Percentiles rank a stretch among this genome's conserved stretches.
Conservation (phyloP, 495 filamentous ascomycete genomes). For the Hypoxylon lienhwacheense region DNA sequence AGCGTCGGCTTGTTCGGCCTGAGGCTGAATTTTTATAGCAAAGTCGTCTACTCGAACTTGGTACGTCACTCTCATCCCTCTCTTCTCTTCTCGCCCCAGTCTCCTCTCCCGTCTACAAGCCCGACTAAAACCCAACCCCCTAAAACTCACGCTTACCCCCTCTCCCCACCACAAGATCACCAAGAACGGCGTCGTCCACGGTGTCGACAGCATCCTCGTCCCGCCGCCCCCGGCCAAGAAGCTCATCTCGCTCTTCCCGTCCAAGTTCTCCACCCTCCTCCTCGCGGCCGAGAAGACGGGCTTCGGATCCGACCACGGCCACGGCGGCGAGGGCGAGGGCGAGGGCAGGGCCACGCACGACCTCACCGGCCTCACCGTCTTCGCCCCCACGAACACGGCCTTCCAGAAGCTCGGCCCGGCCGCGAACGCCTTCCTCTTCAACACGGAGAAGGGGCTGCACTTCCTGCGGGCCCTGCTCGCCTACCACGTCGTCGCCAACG, state of each 20-base stretch:
- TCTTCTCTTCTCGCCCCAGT: background rate
- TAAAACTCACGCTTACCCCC: too few species aligned
- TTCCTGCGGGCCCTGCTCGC: conserved; percentile 73
- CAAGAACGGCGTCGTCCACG: conserved; percentile 81
- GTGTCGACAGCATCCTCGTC: conserved; percentile 67
- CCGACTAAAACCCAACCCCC: too few species aligned
- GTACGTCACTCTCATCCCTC: conserved; percentile 42
- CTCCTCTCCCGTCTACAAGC: background rate
- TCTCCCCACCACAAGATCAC: conserved; percentile 46
- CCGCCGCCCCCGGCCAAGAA: conserved; percentile 65
- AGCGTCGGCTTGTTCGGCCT: conserved; percentile 59
- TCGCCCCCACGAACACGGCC: conserved; percentile 75
- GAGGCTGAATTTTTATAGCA: conserved; percentile 72
- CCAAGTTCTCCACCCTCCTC: conserved; percentile 73
- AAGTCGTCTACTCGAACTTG: conserved; percentile 65
- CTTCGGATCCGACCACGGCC: conserved; percentile 49
- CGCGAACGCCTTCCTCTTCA: conserved; percentile 78
- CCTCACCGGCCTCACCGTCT: conserved; percentile 60
- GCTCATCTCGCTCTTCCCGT: conserved; percentile 67
- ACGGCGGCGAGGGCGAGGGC: too few species aligned
- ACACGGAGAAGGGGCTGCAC: conserved; percentile 61
- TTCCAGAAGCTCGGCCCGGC: conserved; percentile 69
- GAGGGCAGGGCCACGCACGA: too few species aligned
- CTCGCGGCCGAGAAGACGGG: conserved; percentile 72
- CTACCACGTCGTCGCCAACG: conserved; percentile 75